These are phyloP conservation scores for Blastobotrys terrestris DNA, from an alignment of 805 yeast genomes.

Conservation along the genomic window DNA sequence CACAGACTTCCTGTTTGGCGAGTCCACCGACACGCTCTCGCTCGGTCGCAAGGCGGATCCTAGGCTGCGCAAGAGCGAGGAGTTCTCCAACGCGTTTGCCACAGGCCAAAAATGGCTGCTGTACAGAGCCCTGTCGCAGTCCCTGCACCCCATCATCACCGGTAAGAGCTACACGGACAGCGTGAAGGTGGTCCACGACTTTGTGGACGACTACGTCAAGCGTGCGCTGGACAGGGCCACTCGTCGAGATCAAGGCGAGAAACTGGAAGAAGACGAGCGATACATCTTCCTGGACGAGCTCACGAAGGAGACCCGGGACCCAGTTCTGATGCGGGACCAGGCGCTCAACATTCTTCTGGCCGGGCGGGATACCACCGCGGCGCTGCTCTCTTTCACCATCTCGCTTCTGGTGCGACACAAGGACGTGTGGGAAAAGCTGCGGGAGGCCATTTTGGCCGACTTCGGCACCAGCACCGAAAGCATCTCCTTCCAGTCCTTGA, in stretches of 20 bases:
- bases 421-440: constrained; percentile 29
- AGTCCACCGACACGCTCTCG: constrained; percentile 5
- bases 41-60: background rate
- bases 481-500: constrained; percentile 41
- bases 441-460: constrained; percentile 34
- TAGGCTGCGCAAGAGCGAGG: background rate
- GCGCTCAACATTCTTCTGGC: constrained; percentile 46
- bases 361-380: constrained; percentile 52
- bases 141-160: constrained; percentile 18
- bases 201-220: constrained; percentile 38
- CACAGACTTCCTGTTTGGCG: constrained; percentile 23
- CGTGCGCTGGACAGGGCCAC: constrained; percentile 26
- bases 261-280: constrained; percentile 28
- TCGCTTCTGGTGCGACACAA: constrained; percentile 40
- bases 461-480: constrained; percentile 27
- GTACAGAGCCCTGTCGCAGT: constrained; percentile 11
- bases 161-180: constrained; percentile 28
- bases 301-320: constrained; percentile 43
- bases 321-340: constrained; percentile 43
- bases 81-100: background rate
- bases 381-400: constrained; percentile 41
- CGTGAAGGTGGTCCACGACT: constrained; percentile 27
- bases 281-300: constrained; percentile 45
- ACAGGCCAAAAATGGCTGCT: background rate
- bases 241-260: constrained; percentile 17